Evolutionary conservation across 768 basidiomycete species (phyloP).

Genomic region (Rhizopogon rudus): DNA sequence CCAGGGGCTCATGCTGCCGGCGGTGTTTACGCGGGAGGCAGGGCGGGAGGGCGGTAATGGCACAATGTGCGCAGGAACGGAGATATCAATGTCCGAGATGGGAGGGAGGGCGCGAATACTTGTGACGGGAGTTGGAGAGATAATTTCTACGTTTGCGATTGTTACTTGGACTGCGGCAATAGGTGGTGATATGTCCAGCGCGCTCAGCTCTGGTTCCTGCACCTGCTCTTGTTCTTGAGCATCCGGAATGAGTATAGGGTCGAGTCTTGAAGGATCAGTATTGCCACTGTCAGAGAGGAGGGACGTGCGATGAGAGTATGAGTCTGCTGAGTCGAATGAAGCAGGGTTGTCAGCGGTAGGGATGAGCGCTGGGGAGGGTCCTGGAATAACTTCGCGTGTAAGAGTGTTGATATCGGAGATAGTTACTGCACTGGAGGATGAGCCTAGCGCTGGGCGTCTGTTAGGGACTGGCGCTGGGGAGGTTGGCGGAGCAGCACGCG

Average conservation of each 20-base stretch:
- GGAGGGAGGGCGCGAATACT: slow-evolving; percentile 6
- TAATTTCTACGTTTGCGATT: background rate
- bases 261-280: slow-evolving; percentile 13
- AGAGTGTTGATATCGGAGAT: slow-evolving; percentile 1
- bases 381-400: slow-evolving; percentile 9
- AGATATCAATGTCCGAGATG: slow-evolving; percentile 15
- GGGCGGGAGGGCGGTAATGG: slow-evolving; percentile 23
- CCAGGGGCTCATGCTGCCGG: background rate
- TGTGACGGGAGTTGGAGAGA: slow-evolving; percentile 5
- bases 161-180: slow-evolving; percentile 7
- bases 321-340: background rate
- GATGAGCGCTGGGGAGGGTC: slow-evolving; percentile 24
- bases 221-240: slow-evolving; percentile 3
- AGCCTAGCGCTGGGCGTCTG: slow-evolving; percentile 8
- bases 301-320: background rate
- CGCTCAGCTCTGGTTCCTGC: background rate
- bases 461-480: slow-evolving; percentile 10
- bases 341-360: slow-evolving; percentile 8
- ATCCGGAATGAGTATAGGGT: slow-evolving; percentile 15
- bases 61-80: slow-evolving; percentile 13
- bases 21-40: slow-evolving; percentile 15
- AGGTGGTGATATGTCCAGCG: slow-evolving; percentile 3
- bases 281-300: background rate
- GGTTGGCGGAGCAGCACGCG: slow-evolving; percentile 14
- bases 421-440: slow-evolving; percentile 16